Percentiles rank a stretch among this genome's conserved stretches.
Conservation (phyloP, 331 rosid species). For the Quercus phellos region DNA sequence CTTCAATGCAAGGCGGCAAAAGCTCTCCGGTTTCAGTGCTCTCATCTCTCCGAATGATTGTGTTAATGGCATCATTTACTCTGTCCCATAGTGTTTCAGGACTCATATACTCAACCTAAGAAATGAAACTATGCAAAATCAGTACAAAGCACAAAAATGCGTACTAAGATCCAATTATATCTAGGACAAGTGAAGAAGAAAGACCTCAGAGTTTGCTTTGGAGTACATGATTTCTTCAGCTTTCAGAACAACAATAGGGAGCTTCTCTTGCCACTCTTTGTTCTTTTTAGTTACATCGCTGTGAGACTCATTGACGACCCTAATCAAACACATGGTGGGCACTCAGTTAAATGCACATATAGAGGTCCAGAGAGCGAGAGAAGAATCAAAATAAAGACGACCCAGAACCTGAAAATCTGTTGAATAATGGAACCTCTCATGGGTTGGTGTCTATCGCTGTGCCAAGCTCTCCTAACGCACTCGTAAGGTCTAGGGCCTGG, state of each 20-base stretch:
- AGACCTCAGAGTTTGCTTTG: conserved; percentile 95
- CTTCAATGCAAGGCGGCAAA: conserved; percentile 98
- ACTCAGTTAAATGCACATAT: conserved; percentile 43
- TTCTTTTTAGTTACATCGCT: conserved; percentile 69
- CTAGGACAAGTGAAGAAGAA: conserved; percentile 6
- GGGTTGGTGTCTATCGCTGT: conserved; percentile 92
- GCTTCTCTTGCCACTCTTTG: conserved; percentile 95
- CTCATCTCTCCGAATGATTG: conserved; percentile 90
- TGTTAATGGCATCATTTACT: conserved; percentile 89
- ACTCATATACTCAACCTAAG: conserved; percentile 78
- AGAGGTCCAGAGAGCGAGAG: neutral
- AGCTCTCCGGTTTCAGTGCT: conserved; percentile 76
- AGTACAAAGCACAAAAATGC: conserved; percentile 13
- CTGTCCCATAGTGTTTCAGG: conserved; percentile 87
- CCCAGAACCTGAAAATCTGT: conserved; percentile 93
- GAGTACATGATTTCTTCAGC: conserved; percentile 99
- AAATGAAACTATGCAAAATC: conserved; percentile 32
- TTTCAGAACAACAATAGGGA: conserved; percentile 75
- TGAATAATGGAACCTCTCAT: conserved; percentile 85
- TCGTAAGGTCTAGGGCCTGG: conserved; percentile 99
- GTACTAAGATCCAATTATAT: conserved; percentile 33
- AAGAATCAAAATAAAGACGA: conserved; percentile 6
- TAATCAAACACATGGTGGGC: conserved; percentile 78
- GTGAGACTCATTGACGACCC: conserved; percentile 79
- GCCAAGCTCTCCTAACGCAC: conserved; percentile 98